Percentiles rank a stretch among this genome's conserved stretches.
Evolutionary conservation across 352 stramenopile genomes (phyloP).

Genomic region (Phytophthora lateralis): DNA sequence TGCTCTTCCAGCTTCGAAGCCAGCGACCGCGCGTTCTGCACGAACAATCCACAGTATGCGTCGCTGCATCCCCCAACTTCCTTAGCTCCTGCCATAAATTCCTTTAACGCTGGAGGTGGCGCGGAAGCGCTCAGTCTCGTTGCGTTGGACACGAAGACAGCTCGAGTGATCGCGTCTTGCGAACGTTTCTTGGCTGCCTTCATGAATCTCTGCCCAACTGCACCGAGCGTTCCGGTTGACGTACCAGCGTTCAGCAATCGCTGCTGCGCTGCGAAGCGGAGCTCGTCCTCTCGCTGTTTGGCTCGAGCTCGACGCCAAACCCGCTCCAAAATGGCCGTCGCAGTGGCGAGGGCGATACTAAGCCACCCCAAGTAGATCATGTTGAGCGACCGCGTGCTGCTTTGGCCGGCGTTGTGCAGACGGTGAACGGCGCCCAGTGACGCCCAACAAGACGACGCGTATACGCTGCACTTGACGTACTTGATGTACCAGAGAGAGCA

Average conservation of each 20-base stretch:
- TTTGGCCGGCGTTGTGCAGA: constrained; percentile 22
- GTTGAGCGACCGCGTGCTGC: constrained; percentile 42
- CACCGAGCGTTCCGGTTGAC: background rate
- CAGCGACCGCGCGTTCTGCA: constrained; percentile 11
- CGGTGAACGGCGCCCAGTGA: constrained; percentile 55
- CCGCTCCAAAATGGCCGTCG: constrained; percentile 23
- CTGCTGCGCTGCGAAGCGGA: constrained; percentile 19
- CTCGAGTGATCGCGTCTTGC: constrained; percentile 3
- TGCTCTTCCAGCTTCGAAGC: constrained; percentile 19
- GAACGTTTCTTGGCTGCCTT: constrained; percentile 11
- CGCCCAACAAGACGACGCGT: constrained; percentile 60
- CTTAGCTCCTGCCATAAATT: constrained; percentile 12
- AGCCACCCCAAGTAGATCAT: constrained; percentile 71
- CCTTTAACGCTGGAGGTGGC: constrained; percentile 10
- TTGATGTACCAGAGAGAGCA: constrained; percentile 68
- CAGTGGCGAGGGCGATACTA: constrained; percentile 35
- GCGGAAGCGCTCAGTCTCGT: constrained; percentile 1
- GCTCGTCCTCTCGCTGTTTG: constrained; percentile 19
- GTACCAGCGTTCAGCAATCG: constrained; percentile 11
- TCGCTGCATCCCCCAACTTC: background rate
- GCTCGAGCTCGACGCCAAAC: constrained; percentile 17
- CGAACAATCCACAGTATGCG: constrained; percentile 9
- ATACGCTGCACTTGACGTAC: constrained; percentile 59
- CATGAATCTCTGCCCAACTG: constrained; percentile 23
- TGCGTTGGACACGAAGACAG: constrained; percentile 17